Evolutionary conservation across 1,284 basidiomycete species (phyloP), one percentile per base, ranked within the genome.

Genomic region (Stereum hirsutum): DNA sequence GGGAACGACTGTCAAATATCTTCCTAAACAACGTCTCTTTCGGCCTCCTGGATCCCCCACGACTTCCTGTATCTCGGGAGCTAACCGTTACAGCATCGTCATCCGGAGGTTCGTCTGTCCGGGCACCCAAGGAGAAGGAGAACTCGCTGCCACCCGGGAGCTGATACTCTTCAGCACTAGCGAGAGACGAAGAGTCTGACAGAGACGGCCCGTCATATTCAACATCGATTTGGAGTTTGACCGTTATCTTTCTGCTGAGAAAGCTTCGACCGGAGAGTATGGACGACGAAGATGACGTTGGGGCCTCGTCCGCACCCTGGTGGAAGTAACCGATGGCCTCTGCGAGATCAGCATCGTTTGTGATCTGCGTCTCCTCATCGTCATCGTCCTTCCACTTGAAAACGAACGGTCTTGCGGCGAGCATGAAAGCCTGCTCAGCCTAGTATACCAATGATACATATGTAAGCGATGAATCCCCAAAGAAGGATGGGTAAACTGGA

Each of bases 161-260:
- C 52, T 62, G 69, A 62, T 80, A 84, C 48, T 88, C 87, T 20
- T 88, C 86, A 52, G 81, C 54, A 53, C 84, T 88, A 33, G 74
- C 75, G 11, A 92, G 66, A 10, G 88, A 91, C 6, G 78, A 81
- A 1, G 89, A 88, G 54, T 94, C 91, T 12, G 87, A 91, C 45
- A 94, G 68, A 58, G 83, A 89, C n/a, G 86, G 89, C 0, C 89
- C 89, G 56, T 94, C 91, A 54, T 90, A 92, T 50, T 92, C 89
- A 46, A 92, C 79, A 4, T 72, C 68, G 25, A 95, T 81, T 36
- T 81, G 72, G 34, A 94, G 75, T 14, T 76, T 70, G 19, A 94
- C 64, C 1, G 80, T 85, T 46, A 94, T 85, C 58, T 79, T 88
- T 33, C 27, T 32, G 31, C 69, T 66, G 6, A 74, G 70, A 51